phyloP scores from a whole-genome alignment of 441 rosid genomes.

The Populus hybrid region DNA sequence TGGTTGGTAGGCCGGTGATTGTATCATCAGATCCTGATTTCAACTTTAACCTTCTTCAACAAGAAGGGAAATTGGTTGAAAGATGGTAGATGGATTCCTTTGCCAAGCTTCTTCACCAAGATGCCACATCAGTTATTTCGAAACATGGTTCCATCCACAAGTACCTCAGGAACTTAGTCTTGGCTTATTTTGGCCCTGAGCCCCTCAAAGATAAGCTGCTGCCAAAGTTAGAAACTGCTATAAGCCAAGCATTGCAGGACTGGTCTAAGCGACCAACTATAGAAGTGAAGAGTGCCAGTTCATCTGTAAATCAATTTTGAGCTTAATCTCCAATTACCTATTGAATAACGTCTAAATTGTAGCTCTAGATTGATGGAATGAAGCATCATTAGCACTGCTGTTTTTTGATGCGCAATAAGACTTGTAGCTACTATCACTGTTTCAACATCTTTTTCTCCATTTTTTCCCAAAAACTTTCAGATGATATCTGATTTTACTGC shows the following conservation, averaged over 20 bases:
- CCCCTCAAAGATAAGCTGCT: conserved; percentile 16
- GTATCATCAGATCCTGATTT: conserved; percentile 25
- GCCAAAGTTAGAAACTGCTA: neutral
- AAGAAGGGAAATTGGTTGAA: conserved; percentile 25
- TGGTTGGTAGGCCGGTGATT: conserved; percentile 22
- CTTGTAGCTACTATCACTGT: no score
- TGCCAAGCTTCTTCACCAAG: conserved; percentile 13
- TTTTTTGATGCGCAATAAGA: no score
- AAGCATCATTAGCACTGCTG: no score
- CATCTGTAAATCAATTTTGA: conserved; percentile 7
- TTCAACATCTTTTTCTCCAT: neutral
- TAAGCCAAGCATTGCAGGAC: neutral
- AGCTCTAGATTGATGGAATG: no score
- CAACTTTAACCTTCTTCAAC: conserved; percentile 24
- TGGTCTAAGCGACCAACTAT: conserved; percentile 15
- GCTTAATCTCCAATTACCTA: no score
- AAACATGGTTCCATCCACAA: conserved; percentile 8
- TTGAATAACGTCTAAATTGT: no score
- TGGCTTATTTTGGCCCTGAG: conserved; percentile 11
- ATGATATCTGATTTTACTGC: conserved; percentile 19
- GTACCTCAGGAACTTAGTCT: conserved; percentile 3
- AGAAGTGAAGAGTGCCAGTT: neutral
- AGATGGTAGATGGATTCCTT: conserved; percentile 28
- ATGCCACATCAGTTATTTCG: neutral
- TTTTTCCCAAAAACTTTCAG: neutral